These are phyloP conservation scores for Erythrobasidium yunnanense DNA, from an alignment of 768 basidiomycete species.

Conservation along the genomic window DNA sequence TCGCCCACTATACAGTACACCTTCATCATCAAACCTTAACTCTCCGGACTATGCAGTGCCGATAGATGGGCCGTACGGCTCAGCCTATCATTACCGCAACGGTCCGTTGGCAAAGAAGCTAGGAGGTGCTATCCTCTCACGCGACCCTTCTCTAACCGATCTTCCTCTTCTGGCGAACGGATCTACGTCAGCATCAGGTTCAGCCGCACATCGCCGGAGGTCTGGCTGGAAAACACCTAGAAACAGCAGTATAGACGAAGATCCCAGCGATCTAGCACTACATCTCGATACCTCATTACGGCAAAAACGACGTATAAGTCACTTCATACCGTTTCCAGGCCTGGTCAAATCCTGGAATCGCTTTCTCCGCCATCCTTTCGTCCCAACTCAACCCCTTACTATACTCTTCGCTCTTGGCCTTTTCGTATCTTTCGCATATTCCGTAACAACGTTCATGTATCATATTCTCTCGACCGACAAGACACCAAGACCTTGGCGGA, in stretches of 20 bases:
- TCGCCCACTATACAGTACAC: neutral
- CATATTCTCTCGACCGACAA: conserved; percentile 94
- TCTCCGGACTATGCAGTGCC: conserved; percentile 13
- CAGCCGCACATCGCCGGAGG: neutral
- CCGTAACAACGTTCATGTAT: conserved; percentile 74
- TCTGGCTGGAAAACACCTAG: conserved; percentile 17
- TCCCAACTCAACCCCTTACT: conserved; percentile 37
- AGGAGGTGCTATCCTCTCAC: conserved; percentile 1
- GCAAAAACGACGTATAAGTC: too few relatives aligned
- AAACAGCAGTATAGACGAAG: neutral
- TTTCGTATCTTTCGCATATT: conserved; percentile 67
- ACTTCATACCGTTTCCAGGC: neutral
- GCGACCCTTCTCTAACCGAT: conserved; percentile 23
- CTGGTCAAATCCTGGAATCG: conserved; percentile 11
- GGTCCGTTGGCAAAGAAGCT: conserved; percentile 21
- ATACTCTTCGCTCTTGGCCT: conserved; percentile 57
- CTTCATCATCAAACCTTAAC: neutral
- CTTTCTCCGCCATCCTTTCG: conserved; percentile 35
- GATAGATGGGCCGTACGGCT: conserved; percentile 4
- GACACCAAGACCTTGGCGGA: conserved; percentile 82
- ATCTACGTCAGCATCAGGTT: neutral
- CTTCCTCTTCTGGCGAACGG: neutral
- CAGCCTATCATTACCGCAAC: conserved; percentile 11
- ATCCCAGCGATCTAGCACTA: too few relatives aligned
- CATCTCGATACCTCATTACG: too few relatives aligned